phyloP scores from a whole-genome alignment of 2,329 filamentous ascomycete genomes.

The Colletotrichum tabaci region DNA sequence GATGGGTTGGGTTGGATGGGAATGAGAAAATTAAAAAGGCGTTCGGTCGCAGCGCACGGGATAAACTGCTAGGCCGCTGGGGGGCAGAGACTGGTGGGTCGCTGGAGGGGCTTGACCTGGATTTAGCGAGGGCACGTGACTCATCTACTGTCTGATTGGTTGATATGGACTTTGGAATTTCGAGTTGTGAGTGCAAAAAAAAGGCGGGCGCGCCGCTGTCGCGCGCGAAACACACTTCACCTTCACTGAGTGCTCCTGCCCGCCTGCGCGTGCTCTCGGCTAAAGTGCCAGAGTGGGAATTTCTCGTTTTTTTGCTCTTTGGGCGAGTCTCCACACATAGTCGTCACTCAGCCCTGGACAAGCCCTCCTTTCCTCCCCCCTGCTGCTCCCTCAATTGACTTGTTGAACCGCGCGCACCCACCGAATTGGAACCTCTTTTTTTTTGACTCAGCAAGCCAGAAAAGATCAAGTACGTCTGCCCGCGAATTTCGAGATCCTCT shows the following conservation, averaged over 20 bases:
- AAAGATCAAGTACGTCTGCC: conserved; percentile 44
- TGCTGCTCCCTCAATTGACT: background rate
- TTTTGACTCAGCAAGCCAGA: conserved; percentile 42
- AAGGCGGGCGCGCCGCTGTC: background rate
- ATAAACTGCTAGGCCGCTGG: conserved; percentile 24
- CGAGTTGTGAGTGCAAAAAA: conserved; percentile 10
- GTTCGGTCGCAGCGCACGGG: conserved; percentile 4
- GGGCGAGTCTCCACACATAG: background rate
- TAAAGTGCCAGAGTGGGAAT: conserved; percentile 13
- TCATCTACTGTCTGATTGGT: accelerated
- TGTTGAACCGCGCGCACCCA: conserved; percentile 11
- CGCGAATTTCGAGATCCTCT: conserved; percentile 4
- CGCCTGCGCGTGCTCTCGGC: background rate
- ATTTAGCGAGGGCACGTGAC: conserved; percentile 43
- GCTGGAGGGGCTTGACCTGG: conserved; percentile 51
- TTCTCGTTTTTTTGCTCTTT: background rate
- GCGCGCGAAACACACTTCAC: too few relatives aligned
- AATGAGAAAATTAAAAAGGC: conserved; percentile 47
- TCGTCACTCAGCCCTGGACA: conserved; percentile 16
- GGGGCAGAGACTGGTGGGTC: background rate
- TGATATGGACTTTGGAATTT: background rate
- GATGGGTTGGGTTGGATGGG: conserved; percentile 61
- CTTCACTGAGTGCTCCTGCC: too few relatives aligned
- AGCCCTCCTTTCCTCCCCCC: conserved; percentile 30
- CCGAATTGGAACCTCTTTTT: conserved; percentile 25